Evolutionary conservation across 169 alveolate genomes (phyloP), one percentile per base, ranked within the genome.

Genomic region (Babesia ovata): DNA sequence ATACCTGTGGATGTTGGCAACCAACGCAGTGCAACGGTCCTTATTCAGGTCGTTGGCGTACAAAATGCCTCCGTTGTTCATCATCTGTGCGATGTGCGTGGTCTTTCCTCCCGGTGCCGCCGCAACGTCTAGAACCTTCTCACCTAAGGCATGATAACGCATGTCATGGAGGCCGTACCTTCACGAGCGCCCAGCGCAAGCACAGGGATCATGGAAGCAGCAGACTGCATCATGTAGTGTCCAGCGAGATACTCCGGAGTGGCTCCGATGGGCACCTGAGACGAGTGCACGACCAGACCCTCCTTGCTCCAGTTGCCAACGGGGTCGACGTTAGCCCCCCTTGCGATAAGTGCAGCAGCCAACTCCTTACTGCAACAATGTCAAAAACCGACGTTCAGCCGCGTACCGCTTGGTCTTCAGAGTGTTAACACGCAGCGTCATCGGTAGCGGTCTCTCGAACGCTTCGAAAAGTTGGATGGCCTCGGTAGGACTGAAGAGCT

Each of bases 51-150:
- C 99, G 84, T 97, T 97, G 7, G 99, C 98, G 66, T 94, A 93
- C 14, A 97, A 73, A 26, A 93, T 70, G 16, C 99, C 99, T 10
- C 94, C 88, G 73, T 97, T 97, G 86, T 96, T 97, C 98, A 96
- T 96, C 26, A 96, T 63, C 61, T 96, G 94, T 16, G 97, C 98
- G 21, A 97, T 92, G 82, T 94, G 97, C 17, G 99, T 95, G 1
- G 98, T 94, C 86, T 97, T 97, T 1, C 99, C 99, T 49, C 99
- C 99, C 4, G 99, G 99, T 26, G 99, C 98, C 42, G 99, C 99
- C 58, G 98, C 95, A 96, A 97, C 91, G 87, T 97, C 99, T 24
- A 97, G 91, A 19, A 96, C 85, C 78, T 91, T 93, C 63, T 97
- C 99, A 21, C 74, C 83, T 58, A 24, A 10, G 2, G 50, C 50